These are phyloP conservation scores for Aspergillus sp. DNA, from an alignment of 2,329 filamentous ascomycete species.

Conservation along the genomic window DNA sequence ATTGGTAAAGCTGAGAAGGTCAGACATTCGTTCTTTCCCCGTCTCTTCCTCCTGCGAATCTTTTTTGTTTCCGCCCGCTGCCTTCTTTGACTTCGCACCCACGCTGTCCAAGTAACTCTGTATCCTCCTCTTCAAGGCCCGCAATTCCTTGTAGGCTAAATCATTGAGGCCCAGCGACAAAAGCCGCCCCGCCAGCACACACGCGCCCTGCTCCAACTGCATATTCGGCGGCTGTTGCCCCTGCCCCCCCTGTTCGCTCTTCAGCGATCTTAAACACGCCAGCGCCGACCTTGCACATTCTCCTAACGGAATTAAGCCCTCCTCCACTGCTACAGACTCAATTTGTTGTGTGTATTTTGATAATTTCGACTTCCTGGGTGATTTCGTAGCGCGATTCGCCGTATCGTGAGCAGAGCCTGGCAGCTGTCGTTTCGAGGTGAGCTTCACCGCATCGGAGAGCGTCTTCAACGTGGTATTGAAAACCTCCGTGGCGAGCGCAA, in stretches of 20 bases:
- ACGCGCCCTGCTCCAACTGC: slow-evolving; percentile 37
- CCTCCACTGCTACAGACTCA: slow-evolving; percentile 8
- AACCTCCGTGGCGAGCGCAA: slow-evolving; percentile 38
- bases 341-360: slow-evolving; percentile 2
- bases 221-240: slow-evolving; percentile 21
- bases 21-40: slow-evolving; percentile 28
- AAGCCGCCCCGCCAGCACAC: slow-evolving; percentile 35
- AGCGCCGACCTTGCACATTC: slow-evolving; percentile 36
- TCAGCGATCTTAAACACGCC: slow-evolving; percentile 29
- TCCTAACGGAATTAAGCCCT: slow-evolving; percentile 24
- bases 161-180: slow-evolving; percentile 35
- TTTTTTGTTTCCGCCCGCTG: slow-evolving; percentile 4
- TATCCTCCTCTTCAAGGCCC: slow-evolving; percentile 30
- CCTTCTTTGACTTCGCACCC: slow-evolving; percentile 11
- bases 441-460: slow-evolving; percentile 33
- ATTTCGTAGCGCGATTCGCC: slow-evolving; percentile 19
- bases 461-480: slow-evolving; percentile 40
- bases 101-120: slow-evolving; percentile 22
- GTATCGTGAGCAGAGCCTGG: background rate
- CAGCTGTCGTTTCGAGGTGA: slow-evolving; percentile 8
- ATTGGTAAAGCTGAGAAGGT: slow-evolving; percentile 30
- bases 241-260: slow-evolving; percentile 19
- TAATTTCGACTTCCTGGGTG: slow-evolving; percentile 16
- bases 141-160: slow-evolving; percentile 34
- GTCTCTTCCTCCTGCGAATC: slow-evolving; percentile 19